Percentiles rank a stretch among this genome's conserved stretches.
Evolutionary conservation across 176 grass and related monocot species (phyloP).

Genomic region (Musa schizocarpa): DNA sequence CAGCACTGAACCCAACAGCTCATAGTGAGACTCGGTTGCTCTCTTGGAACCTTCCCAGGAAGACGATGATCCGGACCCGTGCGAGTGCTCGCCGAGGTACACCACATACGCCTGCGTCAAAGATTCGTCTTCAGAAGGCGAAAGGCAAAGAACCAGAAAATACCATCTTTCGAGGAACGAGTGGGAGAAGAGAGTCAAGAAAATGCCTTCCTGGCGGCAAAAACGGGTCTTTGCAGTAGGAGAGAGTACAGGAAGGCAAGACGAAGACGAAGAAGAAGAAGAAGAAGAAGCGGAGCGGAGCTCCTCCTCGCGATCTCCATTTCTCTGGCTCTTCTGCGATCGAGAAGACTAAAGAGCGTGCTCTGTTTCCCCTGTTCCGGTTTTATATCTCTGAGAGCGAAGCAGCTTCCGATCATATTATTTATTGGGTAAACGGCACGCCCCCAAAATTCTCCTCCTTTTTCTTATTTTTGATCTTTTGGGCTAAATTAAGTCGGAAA

Average conservation of each 20-base stretch:
- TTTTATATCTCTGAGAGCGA: too few species aligned
- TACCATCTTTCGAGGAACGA: not conserved
- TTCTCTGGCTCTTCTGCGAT: not conserved
- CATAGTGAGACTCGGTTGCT: slow-evolving; percentile 40
- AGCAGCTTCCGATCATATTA: too few species aligned
- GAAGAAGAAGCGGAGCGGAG: not conserved
- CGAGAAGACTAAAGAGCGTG: not conserved
- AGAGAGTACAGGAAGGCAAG: not conserved
- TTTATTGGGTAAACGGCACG: too few species aligned
- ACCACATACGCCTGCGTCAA: slow-evolving; percentile 46
- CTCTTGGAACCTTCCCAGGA: slow-evolving; percentile 7
- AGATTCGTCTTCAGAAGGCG: not conserved
- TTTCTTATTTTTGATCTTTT: too few species aligned
- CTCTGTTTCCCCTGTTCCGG: too few species aligned
- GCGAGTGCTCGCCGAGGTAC: slow-evolving; percentile 56
- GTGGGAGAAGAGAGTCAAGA: not conserved
- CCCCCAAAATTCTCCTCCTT: too few species aligned
- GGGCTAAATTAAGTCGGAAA: too few species aligned
- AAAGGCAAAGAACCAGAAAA: not conserved
- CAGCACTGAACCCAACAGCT: slow-evolving; percentile 46
- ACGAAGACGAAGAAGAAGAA: not conserved
- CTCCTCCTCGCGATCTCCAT: not conserved
- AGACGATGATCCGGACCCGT: not conserved
- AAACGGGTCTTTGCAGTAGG: not conserved
- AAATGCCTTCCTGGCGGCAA: not conserved